These are phyloP conservation scores for Lachancea kluyveri DNA, from an alignment of 805 yeast genomes.

Conservation along the genomic window DNA sequence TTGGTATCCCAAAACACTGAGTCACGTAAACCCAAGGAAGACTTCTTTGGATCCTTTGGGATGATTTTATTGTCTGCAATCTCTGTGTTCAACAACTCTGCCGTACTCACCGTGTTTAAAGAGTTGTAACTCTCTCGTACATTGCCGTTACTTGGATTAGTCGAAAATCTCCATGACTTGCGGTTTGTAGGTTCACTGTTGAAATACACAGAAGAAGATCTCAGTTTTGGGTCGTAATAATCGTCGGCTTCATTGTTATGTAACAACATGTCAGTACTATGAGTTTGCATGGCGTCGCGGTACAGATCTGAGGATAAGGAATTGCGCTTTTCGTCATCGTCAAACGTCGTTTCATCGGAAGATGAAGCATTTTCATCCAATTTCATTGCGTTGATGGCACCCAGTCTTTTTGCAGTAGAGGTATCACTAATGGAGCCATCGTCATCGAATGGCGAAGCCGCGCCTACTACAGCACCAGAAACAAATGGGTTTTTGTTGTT, in stretches of 20 bases:
- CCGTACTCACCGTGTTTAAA: slow-evolving; percentile 78
- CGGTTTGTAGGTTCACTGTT: slow-evolving; percentile 31
- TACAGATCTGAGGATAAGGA: slow-evolving; percentile 22
- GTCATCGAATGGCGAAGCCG: slow-evolving; percentile 25
- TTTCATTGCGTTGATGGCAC: slow-evolving; percentile 46
- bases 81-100: slow-evolving; percentile 72
- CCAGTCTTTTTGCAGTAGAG: slow-evolving; percentile 32
- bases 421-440: slow-evolving; percentile 25
- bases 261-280: slow-evolving; percentile 36
- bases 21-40: slow-evolving; percentile 35
- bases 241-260: slow-evolving; percentile 22
- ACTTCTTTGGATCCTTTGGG: slow-evolving; percentile 38
- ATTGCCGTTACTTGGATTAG: slow-evolving; percentile 30
- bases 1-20: slow-evolving; percentile 32
- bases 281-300: slow-evolving; percentile 35
- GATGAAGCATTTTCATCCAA: slow-evolving; percentile 46
- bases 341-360: slow-evolving; percentile 44
- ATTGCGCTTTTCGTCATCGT: slow-evolving; percentile 22
- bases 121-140: slow-evolving; percentile 64
- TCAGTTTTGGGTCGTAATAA: slow-evolving; percentile 23
- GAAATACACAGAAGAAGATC: slow-evolving; percentile 29
- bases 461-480: slow-evolving; percentile 17
- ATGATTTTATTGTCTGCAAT: slow-evolving; percentile 55
- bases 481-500: slow-evolving; percentile 26
- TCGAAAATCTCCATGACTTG: slow-evolving; percentile 55